phyloP scores from a whole-genome alignment of 1,139 yeast species.

The Lodderomyces beijingensis region DNA sequence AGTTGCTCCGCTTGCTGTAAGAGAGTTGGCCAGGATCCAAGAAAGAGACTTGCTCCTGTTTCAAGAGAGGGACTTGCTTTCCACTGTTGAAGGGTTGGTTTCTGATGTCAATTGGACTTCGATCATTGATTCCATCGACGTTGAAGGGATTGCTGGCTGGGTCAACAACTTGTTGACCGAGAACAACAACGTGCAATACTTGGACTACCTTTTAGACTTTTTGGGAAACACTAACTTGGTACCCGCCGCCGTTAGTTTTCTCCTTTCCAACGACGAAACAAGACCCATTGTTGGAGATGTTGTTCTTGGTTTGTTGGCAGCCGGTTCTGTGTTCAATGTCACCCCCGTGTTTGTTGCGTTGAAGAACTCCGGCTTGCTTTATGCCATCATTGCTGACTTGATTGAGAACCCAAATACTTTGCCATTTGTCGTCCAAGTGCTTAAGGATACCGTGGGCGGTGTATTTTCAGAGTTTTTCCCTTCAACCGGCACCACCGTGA shows the following conservation, averaged over 20 bases:
- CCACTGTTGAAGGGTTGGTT: slow-evolving; percentile 13
- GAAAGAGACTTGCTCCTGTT: slow-evolving; percentile 5
- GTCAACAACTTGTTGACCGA: slow-evolving; percentile 23
- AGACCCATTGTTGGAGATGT: slow-evolving; percentile 17
- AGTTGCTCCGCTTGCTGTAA: not conserved
- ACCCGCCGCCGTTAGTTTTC: slow-evolving; percentile 22
- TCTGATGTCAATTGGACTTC: slow-evolving; percentile 19
- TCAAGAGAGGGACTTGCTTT: slow-evolving; percentile 21
- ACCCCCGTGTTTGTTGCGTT: slow-evolving; percentile 31
- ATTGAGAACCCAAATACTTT: slow-evolving; percentile 24
- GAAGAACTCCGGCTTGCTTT: slow-evolving; percentile 32
- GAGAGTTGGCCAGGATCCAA: slow-evolving; percentile 5
- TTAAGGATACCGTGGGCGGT: slow-evolving; percentile 17
- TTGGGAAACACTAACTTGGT: slow-evolving; percentile 23
- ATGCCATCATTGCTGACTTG: slow-evolving; percentile 24
- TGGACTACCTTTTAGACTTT: slow-evolving; percentile 24
- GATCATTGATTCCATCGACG: slow-evolving; percentile 18
- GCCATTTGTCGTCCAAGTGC: slow-evolving; percentile 24
- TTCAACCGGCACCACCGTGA: slow-evolving; percentile 1
- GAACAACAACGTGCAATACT: slow-evolving; percentile 20
- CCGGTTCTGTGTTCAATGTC: slow-evolving; percentile 20
- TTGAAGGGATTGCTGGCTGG: slow-evolving; percentile 31
- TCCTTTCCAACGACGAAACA: slow-evolving; percentile 25
- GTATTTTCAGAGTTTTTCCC: no score
- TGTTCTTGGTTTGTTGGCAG: slow-evolving; percentile 17